A percentile compares a stretch with the other conserved stretches of the same genome.
Conservation (phyloP, 2,329 filamentous ascomycete species). For the Coniochaeta pulveracea region DNA sequence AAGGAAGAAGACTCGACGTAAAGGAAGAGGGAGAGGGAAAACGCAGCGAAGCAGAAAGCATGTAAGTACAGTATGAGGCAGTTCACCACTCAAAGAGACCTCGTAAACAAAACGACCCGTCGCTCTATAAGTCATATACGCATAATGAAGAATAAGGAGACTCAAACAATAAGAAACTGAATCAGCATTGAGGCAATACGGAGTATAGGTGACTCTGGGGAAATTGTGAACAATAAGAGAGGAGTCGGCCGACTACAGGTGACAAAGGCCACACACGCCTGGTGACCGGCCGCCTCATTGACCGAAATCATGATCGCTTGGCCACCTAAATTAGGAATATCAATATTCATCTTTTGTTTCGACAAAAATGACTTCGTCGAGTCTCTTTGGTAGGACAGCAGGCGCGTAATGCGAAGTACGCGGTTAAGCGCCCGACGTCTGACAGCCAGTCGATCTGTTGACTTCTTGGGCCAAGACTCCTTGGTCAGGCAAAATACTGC, state of each 20-base stretch:
- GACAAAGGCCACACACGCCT: conserved; percentile 4
- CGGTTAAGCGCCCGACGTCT: conserved; percentile 12
- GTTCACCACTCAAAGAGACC: too few relatives aligned
- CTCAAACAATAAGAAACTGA: not conserved
- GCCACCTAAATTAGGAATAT: conserved; percentile 2
- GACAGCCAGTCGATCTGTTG: conserved; percentile 14
- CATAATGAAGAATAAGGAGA: not conserved
- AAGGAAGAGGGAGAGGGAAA: not conserved
- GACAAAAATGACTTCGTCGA: conserved; percentile 8
- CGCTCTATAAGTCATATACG: conserved; percentile 1
- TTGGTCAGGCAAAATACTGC: too few relatives aligned
- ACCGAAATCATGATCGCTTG: conserved; percentile 2
- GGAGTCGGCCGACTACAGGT: not conserved
- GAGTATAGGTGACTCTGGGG: conserved; percentile 2
- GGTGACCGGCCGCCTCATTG: not conserved
- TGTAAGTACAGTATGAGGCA: too few relatives aligned
- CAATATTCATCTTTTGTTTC: conserved; percentile 6
- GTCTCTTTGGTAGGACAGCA: too few relatives aligned
- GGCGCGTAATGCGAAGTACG: conserved; percentile 5
- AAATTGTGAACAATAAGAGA: conserved; percentile 3
- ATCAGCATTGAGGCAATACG: not conserved
- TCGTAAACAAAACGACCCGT: not conserved
- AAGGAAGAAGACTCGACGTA: not conserved
- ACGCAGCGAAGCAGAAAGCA: not conserved
- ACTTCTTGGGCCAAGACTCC: too few relatives aligned